Percentiles rank a stretch among this genome's conserved stretches.
phyloP scores from a whole-genome alignment of 495 filamentous ascomycete genomes.

The Terfezia boudieri region DNA sequence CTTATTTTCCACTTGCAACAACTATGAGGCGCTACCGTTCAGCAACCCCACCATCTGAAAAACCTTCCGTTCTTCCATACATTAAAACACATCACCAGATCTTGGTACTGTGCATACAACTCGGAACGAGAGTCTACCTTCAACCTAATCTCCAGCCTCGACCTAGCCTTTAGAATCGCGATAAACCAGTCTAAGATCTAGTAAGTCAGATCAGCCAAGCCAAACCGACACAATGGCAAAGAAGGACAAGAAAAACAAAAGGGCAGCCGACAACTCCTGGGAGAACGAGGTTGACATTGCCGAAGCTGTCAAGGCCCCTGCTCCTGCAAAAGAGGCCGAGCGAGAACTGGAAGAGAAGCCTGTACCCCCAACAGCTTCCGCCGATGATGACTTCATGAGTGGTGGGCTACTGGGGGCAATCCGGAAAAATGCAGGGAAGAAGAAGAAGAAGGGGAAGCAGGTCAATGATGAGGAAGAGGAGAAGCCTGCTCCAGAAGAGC shows the following conservation, averaged over 20 bases:
- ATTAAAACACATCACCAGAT: too few relatives aligned
- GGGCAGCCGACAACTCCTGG: slow-evolving; percentile 81
- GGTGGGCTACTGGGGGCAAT: slow-evolving; percentile 66
- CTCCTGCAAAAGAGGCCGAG: slow-evolving; percentile 24
- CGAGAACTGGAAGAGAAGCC: slow-evolving; percentile 23
- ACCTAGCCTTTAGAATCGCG: too few relatives aligned
- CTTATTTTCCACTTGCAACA: too few relatives aligned
- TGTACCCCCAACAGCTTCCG: slow-evolving; percentile 21
- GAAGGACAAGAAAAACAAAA: slow-evolving; percentile 64
- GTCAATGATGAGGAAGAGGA: slow-evolving; percentile 46
- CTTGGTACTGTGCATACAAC: too few relatives aligned
- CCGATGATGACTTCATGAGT: slow-evolving; percentile 31
- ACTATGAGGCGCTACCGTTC: too few relatives aligned
- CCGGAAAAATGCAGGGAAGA: slow-evolving; percentile 75
- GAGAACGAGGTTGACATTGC: slow-evolving; percentile 66
- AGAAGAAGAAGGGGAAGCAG: slow-evolving; percentile 59
- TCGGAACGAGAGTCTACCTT: too few relatives aligned
- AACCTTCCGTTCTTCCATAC: too few relatives aligned
- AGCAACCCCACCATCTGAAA: too few relatives aligned
- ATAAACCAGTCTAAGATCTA: too few relatives aligned
- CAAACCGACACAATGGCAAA: slow-evolving; percentile 11
- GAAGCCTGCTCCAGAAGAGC: not conserved
- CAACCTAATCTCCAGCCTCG: too few relatives aligned
- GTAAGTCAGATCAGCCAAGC: too few relatives aligned
- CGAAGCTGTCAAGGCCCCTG: slow-evolving; percentile 27